Percentiles rank a stretch among this genome's conserved stretches.
Conservation (phyloP, 257 asterid species). For the Solanum chiquidenum region DNA sequence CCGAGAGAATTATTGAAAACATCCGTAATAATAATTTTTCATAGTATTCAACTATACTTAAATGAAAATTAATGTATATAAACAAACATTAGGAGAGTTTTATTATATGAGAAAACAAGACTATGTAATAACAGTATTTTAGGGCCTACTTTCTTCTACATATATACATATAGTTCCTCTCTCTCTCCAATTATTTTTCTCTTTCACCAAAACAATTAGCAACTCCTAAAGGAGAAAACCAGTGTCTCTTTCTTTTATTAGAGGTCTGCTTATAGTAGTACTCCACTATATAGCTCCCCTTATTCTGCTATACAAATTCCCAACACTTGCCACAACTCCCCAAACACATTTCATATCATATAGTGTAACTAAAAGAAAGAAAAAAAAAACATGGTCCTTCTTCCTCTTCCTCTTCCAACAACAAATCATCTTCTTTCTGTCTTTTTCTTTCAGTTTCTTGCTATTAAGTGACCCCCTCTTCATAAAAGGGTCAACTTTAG, state of each 20-base stretch:
- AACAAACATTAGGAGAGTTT: background rate
- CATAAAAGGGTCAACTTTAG: background rate
- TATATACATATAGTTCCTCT: slow-evolving; percentile 16
- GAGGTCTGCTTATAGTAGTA: slow-evolving; percentile 5
- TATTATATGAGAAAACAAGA: background rate
- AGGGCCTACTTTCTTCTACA: slow-evolving; percentile 23
- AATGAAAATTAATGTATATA: no score
- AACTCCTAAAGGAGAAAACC: slow-evolving; percentile 19
- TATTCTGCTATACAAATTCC: background rate
- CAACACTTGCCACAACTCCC: background rate
- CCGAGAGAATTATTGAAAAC: no score
- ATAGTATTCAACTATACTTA: background rate
- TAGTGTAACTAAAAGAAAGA: background rate
- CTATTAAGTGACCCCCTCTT: background rate
- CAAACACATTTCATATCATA: background rate
- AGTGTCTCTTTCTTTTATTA: slow-evolving; percentile 13
- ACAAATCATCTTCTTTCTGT: slow-evolving; percentile 16
- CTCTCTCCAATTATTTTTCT: slow-evolving; percentile 40
- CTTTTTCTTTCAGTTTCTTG: slow-evolving; percentile 5
- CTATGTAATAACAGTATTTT: background rate
- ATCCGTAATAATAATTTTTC: no score
- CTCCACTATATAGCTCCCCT: background rate
- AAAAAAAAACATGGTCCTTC: slow-evolving; percentile 34
- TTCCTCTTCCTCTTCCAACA: slow-evolving; percentile 18
- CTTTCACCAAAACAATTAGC: slow-evolving; percentile 36